phyloP scores from a whole-genome alignment of 208 protist genomes.

The Wallacemonas collosoma region DNA sequence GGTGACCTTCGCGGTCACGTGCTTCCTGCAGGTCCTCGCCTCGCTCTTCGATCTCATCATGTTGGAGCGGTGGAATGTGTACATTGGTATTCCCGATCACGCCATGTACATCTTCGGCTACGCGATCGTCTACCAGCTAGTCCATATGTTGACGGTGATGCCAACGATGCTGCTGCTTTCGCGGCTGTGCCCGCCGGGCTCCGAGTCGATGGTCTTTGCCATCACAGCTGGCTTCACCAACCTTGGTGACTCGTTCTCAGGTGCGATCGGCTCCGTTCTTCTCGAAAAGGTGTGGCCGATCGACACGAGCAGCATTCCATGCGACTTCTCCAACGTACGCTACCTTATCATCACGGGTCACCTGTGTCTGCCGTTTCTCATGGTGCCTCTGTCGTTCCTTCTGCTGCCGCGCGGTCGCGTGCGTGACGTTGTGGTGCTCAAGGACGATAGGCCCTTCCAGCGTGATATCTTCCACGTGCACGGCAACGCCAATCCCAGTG shows the following conservation, averaged over 20 bases:
- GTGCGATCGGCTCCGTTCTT: conserved; percentile 37
- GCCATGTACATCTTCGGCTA: conserved; percentile 58
- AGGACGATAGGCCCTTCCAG: conserved; percentile 7
- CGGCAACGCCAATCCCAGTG: not conserved
- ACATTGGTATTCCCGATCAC: conserved; percentile 36
- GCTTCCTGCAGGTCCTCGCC: conserved; percentile 24
- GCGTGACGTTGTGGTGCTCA: conserved; percentile 20
- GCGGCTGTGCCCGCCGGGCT: conserved; percentile 57
- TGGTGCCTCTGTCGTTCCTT: conserved; percentile 50
- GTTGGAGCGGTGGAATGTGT: conserved; percentile 41
- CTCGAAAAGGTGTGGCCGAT: conserved; percentile 36
- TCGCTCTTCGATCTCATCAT: conserved; percentile 51
- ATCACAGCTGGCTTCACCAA: conserved; percentile 65
- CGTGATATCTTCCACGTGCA: conserved; percentile 16
- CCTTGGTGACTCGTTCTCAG: conserved; percentile 48
- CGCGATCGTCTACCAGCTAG: conserved; percentile 42
- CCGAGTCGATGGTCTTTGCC: conserved; percentile 63
- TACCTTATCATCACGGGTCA: conserved; percentile 44
- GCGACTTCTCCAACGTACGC: conserved; percentile 52
- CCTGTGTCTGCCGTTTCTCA: conserved; percentile 35
- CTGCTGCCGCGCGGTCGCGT: conserved; percentile 39
- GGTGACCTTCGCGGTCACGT: conserved; percentile 36
- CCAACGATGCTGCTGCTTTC: conserved; percentile 61
- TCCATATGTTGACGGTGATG: conserved; percentile 63
- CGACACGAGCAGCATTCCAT: conserved; percentile 25